Evolutionary conservation across 2,329 filamentous ascomycete genomes (phyloP).

Genomic region (Colletotrichum acutatum): DNA sequence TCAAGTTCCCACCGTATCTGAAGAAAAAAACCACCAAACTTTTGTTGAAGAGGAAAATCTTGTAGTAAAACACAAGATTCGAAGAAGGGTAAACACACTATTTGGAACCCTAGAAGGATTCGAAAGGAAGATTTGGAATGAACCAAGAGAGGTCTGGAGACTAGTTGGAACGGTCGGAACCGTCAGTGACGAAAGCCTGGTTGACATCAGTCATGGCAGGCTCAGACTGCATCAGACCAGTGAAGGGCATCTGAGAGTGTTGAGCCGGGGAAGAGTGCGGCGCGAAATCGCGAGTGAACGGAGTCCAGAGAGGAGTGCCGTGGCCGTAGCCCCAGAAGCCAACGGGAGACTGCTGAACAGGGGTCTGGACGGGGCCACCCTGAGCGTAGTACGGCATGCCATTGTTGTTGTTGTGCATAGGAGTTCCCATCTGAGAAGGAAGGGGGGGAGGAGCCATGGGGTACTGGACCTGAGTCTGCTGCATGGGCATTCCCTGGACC

Average conservation of each 20-base stretch:
- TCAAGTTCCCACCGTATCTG: slow-evolving; percentile 1
- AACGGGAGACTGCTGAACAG: slow-evolving; percentile 29
- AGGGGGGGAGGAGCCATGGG: slow-evolving; percentile 23
- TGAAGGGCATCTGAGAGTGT: not conserved
- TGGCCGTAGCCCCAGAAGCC: slow-evolving; percentile 32
- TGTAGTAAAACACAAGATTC: not conserved
- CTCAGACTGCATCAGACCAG: slow-evolving; percentile 26
- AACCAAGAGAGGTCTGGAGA: not conserved
- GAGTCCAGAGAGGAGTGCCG: slow-evolving; percentile 33
- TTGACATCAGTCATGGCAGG: slow-evolving; percentile 12
- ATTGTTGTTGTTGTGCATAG: slow-evolving; percentile 20
- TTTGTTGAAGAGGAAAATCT: not conserved
- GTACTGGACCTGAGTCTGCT: slow-evolving; percentile 19
- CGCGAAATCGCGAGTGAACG: slow-evolving; percentile 22
- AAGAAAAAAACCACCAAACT: slow-evolving; percentile 12
- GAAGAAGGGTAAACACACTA: slow-evolving; percentile 9
- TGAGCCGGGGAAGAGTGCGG: slow-evolving; percentile 21
- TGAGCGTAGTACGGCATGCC: slow-evolving; percentile 12
- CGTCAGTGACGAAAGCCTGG: not conserved
- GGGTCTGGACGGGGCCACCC: slow-evolving; percentile 20
- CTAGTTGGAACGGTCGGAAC: not conserved
- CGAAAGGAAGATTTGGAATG: not conserved
- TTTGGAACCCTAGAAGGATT: not conserved
- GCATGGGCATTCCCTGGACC: slow-evolving; percentile 14
- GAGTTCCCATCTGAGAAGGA: slow-evolving; percentile 21